Evolutionary conservation across 1,139 yeast species (phyloP), one percentile per base, ranked within the genome.

Genomic region (Scheffersomyces quercinus): DNA sequence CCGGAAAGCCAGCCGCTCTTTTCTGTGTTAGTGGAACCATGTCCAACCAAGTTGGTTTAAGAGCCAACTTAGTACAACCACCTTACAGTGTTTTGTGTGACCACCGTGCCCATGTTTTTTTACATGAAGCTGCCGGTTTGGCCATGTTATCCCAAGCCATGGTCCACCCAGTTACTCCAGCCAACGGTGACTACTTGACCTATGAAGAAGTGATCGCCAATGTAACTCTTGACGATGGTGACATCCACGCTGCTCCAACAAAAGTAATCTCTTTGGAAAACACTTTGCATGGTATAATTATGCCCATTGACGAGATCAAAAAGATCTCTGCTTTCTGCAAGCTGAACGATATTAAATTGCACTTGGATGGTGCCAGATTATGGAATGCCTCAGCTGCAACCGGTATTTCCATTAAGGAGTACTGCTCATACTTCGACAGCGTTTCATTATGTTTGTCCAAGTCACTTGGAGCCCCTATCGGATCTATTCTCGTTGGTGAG

Each of bases 171-270:
- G 62, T 73, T 5, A 48, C 51, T 11, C 79, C 79, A 5, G 54
- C 56, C 37, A 73, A 73, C 47, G 74, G 72, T 6, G 45, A 53
- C 16, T 60, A 72, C 49, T 58, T 73, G 47, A 72, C 77, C 2
- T 56, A 72, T 34, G 72, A 68, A 37, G 74, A 70, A 43, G 72
- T 72, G 41, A 61, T 70, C 30, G 45, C 66, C 28, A 61, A 66
- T 48, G 68, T 62, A 45, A 67, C 71, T n/a, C 74, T 76, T 1
- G 78, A 73, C 48, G 75, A 72, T 47, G 78, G 77, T 1, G 79
- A 74, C 43, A 73, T 73, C 44, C 79, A 74, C 51, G 64, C 64
- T 4, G 75, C 77, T 11, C 78, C 79, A n/a, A 74, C 78, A 12
- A 72, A 71, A 48, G 63, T 74, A 37, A 71, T 74, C 40, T 65